These are phyloP conservation scores for Hevea brasiliensis DNA, from an alignment of 345 rosid genomes.

Conservation along the genomic window DNA sequence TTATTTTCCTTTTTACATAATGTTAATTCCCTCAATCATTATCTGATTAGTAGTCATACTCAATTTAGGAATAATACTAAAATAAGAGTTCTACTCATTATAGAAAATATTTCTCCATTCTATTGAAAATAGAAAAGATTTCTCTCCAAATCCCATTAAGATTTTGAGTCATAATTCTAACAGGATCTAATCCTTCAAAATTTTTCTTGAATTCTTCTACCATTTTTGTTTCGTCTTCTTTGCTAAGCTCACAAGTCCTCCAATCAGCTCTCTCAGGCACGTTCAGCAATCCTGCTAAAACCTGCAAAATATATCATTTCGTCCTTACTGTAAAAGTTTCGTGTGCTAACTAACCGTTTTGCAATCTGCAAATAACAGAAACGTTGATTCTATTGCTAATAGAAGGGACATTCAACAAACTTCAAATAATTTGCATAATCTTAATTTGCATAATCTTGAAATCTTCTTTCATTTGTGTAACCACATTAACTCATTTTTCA, in stretches of 20 bases:
- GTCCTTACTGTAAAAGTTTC: too few relatives aligned
- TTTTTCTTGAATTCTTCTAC: conserved; percentile 64
- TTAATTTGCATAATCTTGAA: too few relatives aligned
- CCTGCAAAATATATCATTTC: conserved; percentile 47
- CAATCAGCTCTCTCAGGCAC: conserved; percentile 83
- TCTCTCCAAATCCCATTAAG: too few relatives aligned
- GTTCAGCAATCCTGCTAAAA: conserved; percentile 81
- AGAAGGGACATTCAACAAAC: not conserved
- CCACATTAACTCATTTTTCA: not conserved
- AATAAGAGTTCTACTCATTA: too few relatives aligned
- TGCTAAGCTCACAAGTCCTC: conserved; percentile 65
- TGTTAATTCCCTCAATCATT: too few relatives aligned
- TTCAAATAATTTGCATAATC: not conserved
- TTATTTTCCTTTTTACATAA: too few relatives aligned
- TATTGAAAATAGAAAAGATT: too few relatives aligned
- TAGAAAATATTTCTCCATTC: too few relatives aligned
- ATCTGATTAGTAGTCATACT: too few relatives aligned
- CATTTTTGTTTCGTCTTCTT: conserved; percentile 67
- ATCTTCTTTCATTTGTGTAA: not conserved
- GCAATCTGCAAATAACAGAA: not conserved
- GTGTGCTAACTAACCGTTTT: too few relatives aligned
- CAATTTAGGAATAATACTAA: too few relatives aligned
- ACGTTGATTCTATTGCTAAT: not conserved
- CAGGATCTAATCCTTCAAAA: conserved; percentile 74
- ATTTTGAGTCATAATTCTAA: too few relatives aligned